Conservation (phyloP, 345 rosid species). For the Rhizophora mangle region DNA sequence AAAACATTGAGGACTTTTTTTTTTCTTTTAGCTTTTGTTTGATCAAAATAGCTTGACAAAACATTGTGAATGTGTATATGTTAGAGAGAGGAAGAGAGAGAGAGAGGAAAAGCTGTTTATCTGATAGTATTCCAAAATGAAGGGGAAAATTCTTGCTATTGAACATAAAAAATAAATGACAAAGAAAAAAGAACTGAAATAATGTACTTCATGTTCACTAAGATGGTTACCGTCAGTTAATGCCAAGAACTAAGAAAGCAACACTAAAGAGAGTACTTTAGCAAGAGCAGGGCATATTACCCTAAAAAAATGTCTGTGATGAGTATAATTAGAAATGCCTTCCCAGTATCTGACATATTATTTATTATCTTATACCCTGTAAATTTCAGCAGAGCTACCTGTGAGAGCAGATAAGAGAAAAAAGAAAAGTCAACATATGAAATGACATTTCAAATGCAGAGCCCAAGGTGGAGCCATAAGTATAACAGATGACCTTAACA, state of each 20-base stretch:
- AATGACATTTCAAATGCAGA: slow-evolving; percentile 1
- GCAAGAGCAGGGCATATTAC: slow-evolving; percentile 37
- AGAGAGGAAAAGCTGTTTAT: too few relatives aligned
- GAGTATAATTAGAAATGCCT: slow-evolving; percentile 82
- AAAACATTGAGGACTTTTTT: too few relatives aligned
- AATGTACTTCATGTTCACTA: too few relatives aligned
- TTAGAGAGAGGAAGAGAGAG: too few relatives aligned
- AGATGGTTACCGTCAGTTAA: background rate
- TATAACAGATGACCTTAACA: background rate
- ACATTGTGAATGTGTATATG: too few relatives aligned
- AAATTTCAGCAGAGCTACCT: slow-evolving; percentile 94
- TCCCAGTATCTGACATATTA: slow-evolving; percentile 82
- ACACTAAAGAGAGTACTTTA: background rate
- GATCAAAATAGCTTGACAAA: too few relatives aligned
- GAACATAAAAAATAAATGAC: too few relatives aligned
- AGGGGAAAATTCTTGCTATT: too few relatives aligned
- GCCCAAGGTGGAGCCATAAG: slow-evolving; percentile 2
- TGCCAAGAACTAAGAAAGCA: slow-evolving; percentile 1
- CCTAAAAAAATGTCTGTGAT: slow-evolving; percentile 80
- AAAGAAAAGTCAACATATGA: background rate
- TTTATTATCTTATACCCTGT: slow-evolving; percentile 78
- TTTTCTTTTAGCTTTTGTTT: too few relatives aligned
- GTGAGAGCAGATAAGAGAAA: slow-evolving; percentile 27
- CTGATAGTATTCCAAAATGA: too few relatives aligned
- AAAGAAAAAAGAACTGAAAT: too few relatives aligned